Base-by-base conservation (phyloP, 257 asterid genomes). In the Fraxinus excelsior region DNA sequence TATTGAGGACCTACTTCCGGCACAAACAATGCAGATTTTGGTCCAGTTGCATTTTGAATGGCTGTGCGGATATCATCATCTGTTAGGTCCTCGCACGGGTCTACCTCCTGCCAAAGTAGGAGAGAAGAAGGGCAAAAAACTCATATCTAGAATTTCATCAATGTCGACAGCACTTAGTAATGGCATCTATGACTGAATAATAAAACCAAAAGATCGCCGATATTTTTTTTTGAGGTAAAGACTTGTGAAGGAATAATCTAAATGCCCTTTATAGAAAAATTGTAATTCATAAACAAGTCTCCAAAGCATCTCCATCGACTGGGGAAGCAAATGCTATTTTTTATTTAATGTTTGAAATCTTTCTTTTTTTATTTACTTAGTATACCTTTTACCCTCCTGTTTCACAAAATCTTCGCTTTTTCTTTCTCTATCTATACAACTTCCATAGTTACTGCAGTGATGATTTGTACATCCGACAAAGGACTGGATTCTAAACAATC, bases 31-130 rank as follows among this genome's bases (percentile, higher is more conserved):
- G 89, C 89, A 75, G 90, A 86, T 82, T 51, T 83, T 51, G 85
- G 87, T 70, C 92, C 92, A 13, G 89, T 85, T 29, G 90, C 90
- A 83, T 88, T 88, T 78, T 86, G 92, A 73, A 88, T 85, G 78
- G 92, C 88, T 71, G 88, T 86, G 69, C 89, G 85, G 77, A 88
- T 86, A 77, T 88, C 90, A 68, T 86, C 88, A 62, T 88, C 88
- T 21, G 90, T 88, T 71, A 88, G 76, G 67, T 76, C 87, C 79
- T 85, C 92, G 68, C 92, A 88, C 25, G 90, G 92, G 71, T 88
- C 89, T 34, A 86, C 90, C 44, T 86, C 92, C 92, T 88, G 85
- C 81, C 46, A 79, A 75, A 60, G 74, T 21, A 58, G 62, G 25
- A 60, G 67, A 60, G 67, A n/a, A n/a, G n/a, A 58, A 56, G 14